Evolutionary conservation across 345 rosid species (phyloP).

Genomic region (Acer saccharum): DNA sequence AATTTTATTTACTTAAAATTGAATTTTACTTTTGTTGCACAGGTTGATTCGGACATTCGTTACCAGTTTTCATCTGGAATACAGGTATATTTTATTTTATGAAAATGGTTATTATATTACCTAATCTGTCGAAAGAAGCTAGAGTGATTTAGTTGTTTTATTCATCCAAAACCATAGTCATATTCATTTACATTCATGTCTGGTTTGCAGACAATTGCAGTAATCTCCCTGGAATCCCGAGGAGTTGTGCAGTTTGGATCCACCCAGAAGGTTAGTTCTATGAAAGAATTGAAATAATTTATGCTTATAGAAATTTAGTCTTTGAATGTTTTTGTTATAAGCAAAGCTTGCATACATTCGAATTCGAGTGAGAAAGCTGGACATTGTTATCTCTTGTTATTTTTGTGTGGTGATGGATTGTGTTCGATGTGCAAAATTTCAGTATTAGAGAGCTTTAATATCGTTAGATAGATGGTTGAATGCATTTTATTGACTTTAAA

Average conservation of each 20-base stretch:
- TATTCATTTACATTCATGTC: slow-evolving; percentile 15
- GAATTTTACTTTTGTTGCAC: slow-evolving; percentile 12
- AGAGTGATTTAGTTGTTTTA: neutral
- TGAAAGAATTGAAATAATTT: slow-evolving; percentile 5
- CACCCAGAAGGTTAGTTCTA: slow-evolving; percentile 59
- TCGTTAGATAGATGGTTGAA: neutral
- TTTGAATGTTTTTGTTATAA: neutral
- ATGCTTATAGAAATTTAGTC: neutral
- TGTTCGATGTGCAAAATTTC: neutral
- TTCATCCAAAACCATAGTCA: neutral
- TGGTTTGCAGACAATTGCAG: slow-evolving; percentile 69
- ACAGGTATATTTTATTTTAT: slow-evolving; percentile 38
- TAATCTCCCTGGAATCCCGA: slow-evolving; percentile 56
- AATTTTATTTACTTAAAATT: neutral
- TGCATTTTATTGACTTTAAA: slow-evolving; percentile 8
- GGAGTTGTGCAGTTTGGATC: slow-evolving; percentile 92
- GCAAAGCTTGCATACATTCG: neutral
- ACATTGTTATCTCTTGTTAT: neutral
- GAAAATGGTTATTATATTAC: neutral
- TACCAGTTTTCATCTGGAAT: slow-evolving; percentile 51
- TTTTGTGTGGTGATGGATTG: neutral
- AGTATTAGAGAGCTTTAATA: neutral
- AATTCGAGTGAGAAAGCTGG: neutral
- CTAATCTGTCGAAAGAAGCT: neutral
- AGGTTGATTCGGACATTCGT: slow-evolving; percentile 43